Conservation (phyloP, 2,329 filamentous ascomycete genomes). For the Cladosporium sp. region DNA sequence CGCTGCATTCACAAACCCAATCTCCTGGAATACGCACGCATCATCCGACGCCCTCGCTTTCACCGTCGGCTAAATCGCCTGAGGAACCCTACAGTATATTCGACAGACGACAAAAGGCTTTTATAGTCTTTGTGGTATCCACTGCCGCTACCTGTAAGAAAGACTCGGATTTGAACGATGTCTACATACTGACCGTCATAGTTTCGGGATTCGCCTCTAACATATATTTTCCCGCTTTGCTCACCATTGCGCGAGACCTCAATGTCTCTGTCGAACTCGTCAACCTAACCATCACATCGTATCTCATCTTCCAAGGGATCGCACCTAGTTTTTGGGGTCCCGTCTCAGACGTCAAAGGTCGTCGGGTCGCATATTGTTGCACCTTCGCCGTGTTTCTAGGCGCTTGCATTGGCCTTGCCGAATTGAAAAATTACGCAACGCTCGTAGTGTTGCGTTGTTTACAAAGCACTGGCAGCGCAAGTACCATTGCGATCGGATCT, state of each 20-base stretch:
- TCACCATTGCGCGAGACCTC: slow-evolving; percentile 38
- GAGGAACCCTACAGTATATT: slow-evolving; percentile 47
- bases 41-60: too few species aligned
- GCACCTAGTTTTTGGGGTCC: slow-evolving; percentile 40
- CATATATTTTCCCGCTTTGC: slow-evolving; percentile 45
- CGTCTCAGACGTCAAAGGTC: slow-evolving; percentile 38
- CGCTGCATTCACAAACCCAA: too few species aligned
- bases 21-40: too few species aligned
- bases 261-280: slow-evolving; percentile 32
- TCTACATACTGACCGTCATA: slow-evolving; percentile 5
- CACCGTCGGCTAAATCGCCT: not conserved
- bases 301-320: slow-evolving; percentile 42
- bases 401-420: slow-evolving; percentile 39
- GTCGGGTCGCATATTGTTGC: slow-evolving; percentile 35
- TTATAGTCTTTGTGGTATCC: slow-evolving; percentile 46
- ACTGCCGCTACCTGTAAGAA: slow-evolving; percentile 44
- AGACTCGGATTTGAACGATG: slow-evolving; percentile 16
- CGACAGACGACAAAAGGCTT: slow-evolving; percentile 43
- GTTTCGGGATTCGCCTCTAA: slow-evolving; percentile 41
- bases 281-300: slow-evolving; percentile 44
- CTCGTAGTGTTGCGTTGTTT: slow-evolving; percentile 39
- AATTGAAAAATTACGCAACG: slow-evolving; percentile 34
- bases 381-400: slow-evolving; percentile 39
- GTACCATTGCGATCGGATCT: slow-evolving; percentile 40
- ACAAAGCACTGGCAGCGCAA: slow-evolving; percentile 41